Conservation (phyloP, 768 basidiomycete species). For the Tricholomella constricta region DNA sequence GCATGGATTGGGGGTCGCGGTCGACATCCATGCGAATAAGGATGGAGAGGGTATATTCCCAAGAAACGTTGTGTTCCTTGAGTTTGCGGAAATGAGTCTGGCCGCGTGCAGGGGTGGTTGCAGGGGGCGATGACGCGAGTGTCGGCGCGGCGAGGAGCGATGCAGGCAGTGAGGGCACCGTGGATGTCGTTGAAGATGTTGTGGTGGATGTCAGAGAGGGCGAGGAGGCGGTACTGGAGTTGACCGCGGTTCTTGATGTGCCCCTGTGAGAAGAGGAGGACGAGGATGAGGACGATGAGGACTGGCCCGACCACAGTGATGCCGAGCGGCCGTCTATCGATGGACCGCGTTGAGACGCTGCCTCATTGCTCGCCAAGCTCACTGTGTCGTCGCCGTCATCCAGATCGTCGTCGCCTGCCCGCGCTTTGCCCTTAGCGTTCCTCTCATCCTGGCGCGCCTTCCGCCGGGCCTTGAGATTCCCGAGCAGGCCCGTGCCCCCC, state of each 20-base stretch:
- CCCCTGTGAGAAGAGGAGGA: conserved; percentile 13
- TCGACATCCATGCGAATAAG: conserved; percentile 63
- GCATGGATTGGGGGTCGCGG: conserved; percentile 43
- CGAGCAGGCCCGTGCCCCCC: conserved; percentile 42
- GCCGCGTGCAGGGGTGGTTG: conserved; percentile 50
- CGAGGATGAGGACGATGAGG: conserved; percentile 18
- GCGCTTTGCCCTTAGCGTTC: conserved; percentile 15
- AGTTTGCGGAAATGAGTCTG: conserved; percentile 61
- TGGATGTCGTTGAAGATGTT: conserved; percentile 13
- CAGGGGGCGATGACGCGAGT: conserved; percentile 7
- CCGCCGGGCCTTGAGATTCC: conserved; percentile 30
- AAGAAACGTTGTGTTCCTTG: conserved; percentile 63
- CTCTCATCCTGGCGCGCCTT: conserved; percentile 24
- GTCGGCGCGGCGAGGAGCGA: conserved; percentile 3
- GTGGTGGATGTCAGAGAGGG: conserved; percentile 12
- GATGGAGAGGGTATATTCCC: conserved; percentile 59
- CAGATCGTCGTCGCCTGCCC: conserved; percentile 10
- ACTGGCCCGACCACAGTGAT: conserved; percentile 13
- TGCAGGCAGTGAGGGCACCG: conserved; percentile 5
- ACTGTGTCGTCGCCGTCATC: conserved; percentile 15
- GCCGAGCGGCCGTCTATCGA: conserved; percentile 15
- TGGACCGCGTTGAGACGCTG: conserved; percentile 1
- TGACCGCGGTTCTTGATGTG: conserved; percentile 8
- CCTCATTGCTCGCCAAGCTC: conserved; percentile 11
- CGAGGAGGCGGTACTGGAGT: conserved; percentile 5